phyloP scores from a whole-genome alignment of 2,329 filamentous ascomycete genomes.

The Xylariaceae sp. region DNA sequence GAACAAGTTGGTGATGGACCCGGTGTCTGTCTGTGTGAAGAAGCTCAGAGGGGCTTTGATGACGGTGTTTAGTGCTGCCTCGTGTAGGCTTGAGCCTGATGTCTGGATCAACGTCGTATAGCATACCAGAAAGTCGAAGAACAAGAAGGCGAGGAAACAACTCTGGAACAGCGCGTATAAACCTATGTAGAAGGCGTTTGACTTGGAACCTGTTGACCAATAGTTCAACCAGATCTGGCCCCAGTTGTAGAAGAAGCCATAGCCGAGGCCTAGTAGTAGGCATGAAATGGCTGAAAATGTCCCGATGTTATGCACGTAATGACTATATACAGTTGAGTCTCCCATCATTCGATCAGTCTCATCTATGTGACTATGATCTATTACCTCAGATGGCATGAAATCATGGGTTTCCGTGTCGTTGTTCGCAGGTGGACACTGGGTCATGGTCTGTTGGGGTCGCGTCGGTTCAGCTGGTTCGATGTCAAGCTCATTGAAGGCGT shows the following conservation, averaged over 20 bases:
- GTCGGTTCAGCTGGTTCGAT: too few species aligned
- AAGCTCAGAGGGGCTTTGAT: conserved; percentile 36
- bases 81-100: conserved; percentile 30
- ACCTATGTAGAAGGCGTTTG: conserved; percentile 18
- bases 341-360: background rate
- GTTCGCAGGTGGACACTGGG: too few species aligned
- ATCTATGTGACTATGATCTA: background rate
- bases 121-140: conserved; percentile 1
- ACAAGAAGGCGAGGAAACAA: background rate
- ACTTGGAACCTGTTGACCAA: conserved; percentile 15
- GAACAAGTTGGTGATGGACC: conserved; percentile 39
- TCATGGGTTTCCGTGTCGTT: background rate
- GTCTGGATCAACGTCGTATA: conserved; percentile 16
- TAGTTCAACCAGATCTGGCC: conserved; percentile 20
- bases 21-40: conserved; percentile 37
- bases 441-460: too few species aligned
- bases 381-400: background rate
- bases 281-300: background rate
- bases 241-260: conserved; percentile 19
- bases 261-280: conserved; percentile 9
- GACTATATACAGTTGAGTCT: background rate
- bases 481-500: too few species aligned
- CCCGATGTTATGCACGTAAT: background rate
- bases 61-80: conserved; percentile 25
- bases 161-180: conserved; percentile 14